Conservation (phyloP, 2,329 filamentous ascomycete species). For the Penicillium sp. region DNA sequence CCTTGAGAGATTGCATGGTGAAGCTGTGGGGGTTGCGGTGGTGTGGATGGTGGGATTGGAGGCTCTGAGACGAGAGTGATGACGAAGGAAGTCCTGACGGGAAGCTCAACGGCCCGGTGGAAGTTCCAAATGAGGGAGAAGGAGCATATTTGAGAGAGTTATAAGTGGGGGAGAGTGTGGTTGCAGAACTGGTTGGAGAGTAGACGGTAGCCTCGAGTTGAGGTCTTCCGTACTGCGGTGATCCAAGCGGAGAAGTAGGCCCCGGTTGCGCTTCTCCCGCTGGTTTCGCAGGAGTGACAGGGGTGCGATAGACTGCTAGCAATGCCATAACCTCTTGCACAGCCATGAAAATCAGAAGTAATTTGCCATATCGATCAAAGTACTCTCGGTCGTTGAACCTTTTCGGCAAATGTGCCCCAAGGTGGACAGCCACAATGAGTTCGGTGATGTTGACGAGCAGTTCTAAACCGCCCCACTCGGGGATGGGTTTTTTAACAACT, state of each 20-base stretch:
- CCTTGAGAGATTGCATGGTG: constrained; percentile 32
- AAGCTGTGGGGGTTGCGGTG: constrained; percentile 31
- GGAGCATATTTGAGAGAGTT: constrained; percentile 16
- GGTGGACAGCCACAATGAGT: constrained; percentile 38
- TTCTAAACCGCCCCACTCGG: constrained; percentile 40
- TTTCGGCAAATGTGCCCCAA: constrained; percentile 36
- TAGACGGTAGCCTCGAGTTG: constrained; percentile 8
- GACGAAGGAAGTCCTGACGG: constrained; percentile 25
- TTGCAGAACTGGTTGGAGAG: constrained; percentile 14
- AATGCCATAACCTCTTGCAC: constrained; percentile 39
- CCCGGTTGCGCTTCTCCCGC: constrained; percentile 9
- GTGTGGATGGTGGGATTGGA: constrained; percentile 15
- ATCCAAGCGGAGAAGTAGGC: constrained; percentile 2
- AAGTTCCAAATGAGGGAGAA: constrained; percentile 33
- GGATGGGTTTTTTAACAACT: constrained; percentile 36
- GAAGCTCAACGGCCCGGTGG: constrained; percentile 27
- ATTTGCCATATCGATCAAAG: constrained; percentile 41
- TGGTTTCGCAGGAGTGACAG: neutral
- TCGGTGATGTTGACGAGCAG: constrained; percentile 40
- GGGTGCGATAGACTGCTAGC: constrained; percentile 23
- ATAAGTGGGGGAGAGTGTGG: constrained; percentile 10
- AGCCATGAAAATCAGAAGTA: constrained; percentile 40
- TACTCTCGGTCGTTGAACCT: constrained; percentile 32
- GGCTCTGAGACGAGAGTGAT: constrained; percentile 16
- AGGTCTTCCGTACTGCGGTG: constrained; percentile 6